These are phyloP conservation scores for Diaporthe australafricana DNA, from an alignment of 2,329 filamentous ascomycete species.

Conservation along the genomic window DNA sequence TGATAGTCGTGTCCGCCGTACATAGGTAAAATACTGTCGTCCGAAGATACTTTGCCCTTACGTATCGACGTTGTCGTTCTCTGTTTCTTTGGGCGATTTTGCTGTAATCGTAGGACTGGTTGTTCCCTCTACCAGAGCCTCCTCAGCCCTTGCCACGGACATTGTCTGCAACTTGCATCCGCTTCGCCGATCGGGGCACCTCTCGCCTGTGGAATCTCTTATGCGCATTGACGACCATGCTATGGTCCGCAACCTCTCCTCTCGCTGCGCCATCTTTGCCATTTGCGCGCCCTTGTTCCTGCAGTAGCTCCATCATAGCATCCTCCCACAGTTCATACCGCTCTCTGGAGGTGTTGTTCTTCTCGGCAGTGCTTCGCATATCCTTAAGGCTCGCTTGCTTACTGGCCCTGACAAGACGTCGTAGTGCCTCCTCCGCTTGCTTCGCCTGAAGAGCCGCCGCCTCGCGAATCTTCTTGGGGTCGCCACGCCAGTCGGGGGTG, in stretches of 20 bases:
- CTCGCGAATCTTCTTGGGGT: slow-evolving; percentile 69
- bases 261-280: slow-evolving; percentile 41
- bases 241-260: slow-evolving; percentile 69
- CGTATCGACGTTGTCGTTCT: neutral
- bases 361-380: slow-evolving; percentile 66
- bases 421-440: slow-evolving; percentile 71
- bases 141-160: slow-evolving; percentile 42
- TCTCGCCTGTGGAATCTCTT: slow-evolving; percentile 65
- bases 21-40: neutral
- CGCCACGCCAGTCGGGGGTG: slow-evolving; percentile 50
- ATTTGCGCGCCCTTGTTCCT: slow-evolving; percentile 41
- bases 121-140: slow-evolving; percentile 1
- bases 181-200: slow-evolving; percentile 58
- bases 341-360: slow-evolving; percentile 63
- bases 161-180: slow-evolving; percentile 42
- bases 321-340: slow-evolving; percentile 71
- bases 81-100: neutral
- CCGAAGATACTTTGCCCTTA: neutral
- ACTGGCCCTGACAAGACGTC: slow-evolving; percentile 69
- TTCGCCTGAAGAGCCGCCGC: slow-evolving; percentile 70
- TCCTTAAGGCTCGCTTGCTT: slow-evolving; percentile 75
- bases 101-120: neutral
- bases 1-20: neutral
- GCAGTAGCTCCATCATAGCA: slow-evolving; percentile 69
- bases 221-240: slow-evolving; percentile 73